Base-by-base conservation (phyloP, 495 filamentous ascomycete species). In the Terfezia boudieri region DNA sequence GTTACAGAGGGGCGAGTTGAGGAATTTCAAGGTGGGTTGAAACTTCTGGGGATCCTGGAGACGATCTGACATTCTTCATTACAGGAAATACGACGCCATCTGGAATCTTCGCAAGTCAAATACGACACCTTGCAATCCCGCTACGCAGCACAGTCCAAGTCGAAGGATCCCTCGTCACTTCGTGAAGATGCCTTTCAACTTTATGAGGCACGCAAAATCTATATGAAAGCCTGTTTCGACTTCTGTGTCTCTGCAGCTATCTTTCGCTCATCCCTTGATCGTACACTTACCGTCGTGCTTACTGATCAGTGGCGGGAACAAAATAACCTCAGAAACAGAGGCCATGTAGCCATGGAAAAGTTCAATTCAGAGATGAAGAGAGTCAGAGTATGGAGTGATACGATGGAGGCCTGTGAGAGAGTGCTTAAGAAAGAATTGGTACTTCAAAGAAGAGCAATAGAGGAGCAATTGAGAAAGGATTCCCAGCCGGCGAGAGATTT, bases 121-220 rank as follows among this genome's bases (percentile, higher is more conserved):
- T 89, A 85, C 59, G 90, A 98, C 61, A 74, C 74, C 36, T 74
- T 84, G 10, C 73, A 92, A 46, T 74, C 85, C 36, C 76, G 87
- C 49, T 95, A 92, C 63, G 73, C 82, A 4, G 70, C 73, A 6
- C 89, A 94, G 67, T 81, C 80, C 36, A 98, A 94, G 68, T 82
- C 85, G 3, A 96, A 95, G 68, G 90, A 98, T 65, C 76, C 87
- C 8, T 93, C 86, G 11, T 75, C 85, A 0, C 71, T 98, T 53
- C 73, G 92, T 50, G 90, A 98, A 66, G 90, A 98, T 67, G 89
- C 92, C 0, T 98, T 96, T 62, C 81, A 90, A 66, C 79, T 98
- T 37, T 90, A 94, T 59, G 92, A 96, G 73, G 83, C 87, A 14
- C 78, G 89, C 51, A 89, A 87, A 67, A 78, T 79, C 16, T 98